A percentile compares a stretch with the other conserved stretches of the same genome.
Evolutionary conservation across 73 alveolate genomes (phyloP).

Genomic region (Blepharisma stoltei): DNA sequence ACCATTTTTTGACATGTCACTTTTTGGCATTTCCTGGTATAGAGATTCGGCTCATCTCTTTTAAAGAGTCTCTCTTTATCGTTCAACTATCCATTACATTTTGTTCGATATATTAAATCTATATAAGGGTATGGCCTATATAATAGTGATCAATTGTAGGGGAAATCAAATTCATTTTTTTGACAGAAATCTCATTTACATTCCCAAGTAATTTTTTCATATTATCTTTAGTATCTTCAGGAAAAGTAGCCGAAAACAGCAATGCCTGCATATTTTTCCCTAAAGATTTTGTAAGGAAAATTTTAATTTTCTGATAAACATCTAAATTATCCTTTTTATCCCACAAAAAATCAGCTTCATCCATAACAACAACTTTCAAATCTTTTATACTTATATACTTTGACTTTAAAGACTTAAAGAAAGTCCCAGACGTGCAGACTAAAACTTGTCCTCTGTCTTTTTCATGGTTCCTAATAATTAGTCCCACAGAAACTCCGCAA

Average conservation of each 20-base stretch:
- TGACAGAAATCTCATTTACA: slow-evolving; percentile 46
- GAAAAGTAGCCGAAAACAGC: slow-evolving; percentile 66
- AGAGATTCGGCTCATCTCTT: too few species aligned
- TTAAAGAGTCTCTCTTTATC: too few species aligned
- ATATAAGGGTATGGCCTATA: too few species aligned
- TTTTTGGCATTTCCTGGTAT: too few species aligned
- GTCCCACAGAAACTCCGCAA: background rate
- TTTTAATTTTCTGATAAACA: too few species aligned
- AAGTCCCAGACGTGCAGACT: background rate
- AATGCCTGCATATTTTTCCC: slow-evolving; percentile 33
- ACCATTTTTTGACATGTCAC: too few species aligned
- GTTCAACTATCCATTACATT: too few species aligned
- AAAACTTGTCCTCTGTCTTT: background rate
- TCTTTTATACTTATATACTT: background rate
- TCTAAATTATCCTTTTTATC: too few species aligned
- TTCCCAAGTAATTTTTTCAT: slow-evolving; percentile 34
- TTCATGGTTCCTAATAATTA: background rate
- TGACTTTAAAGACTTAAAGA: background rate
- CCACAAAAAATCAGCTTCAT: slow-evolving; percentile 13
- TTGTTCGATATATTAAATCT: too few species aligned
- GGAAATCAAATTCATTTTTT: slow-evolving; percentile 48
- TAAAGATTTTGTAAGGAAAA: background rate
- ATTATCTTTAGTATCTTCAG: slow-evolving; percentile 27
- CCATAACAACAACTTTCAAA: background rate
- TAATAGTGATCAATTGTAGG: slow-evolving; percentile 43